Conservation (phyloP, 78 protist species). For the Trichosphaerium sp. region DNA sequence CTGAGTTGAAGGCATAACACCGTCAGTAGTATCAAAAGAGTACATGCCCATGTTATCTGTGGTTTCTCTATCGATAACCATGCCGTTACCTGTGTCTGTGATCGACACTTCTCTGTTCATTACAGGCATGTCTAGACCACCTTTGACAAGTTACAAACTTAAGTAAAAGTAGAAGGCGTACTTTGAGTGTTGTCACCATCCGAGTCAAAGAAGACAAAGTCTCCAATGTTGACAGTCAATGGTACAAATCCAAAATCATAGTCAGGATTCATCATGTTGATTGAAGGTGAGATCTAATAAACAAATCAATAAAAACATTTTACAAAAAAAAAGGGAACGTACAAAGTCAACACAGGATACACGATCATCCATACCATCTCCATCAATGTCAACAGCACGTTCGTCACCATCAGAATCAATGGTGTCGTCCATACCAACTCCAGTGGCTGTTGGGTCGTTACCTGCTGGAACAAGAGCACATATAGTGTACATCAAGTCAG, state of each 20-base stretch:
- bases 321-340: not conserved
- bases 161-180: no score
- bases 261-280: no score
- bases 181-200: not conserved
- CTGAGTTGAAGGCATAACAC: not conserved
- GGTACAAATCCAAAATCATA: slow-evolving; percentile 23
- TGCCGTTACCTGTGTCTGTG: not conserved
- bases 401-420: not conserved
- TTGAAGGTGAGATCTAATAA: not conserved
- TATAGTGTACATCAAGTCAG: no score
- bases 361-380: not conserved
- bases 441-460: no score
- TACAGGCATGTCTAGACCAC: slow-evolving; percentile 5
- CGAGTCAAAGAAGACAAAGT: not conserved
- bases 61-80: not conserved
- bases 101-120: not conserved
- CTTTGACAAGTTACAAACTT: no score
- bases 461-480: no score
- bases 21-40: no score
- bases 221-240: not conserved
- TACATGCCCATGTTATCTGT: slow-evolving; percentile 16
- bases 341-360: not conserved
- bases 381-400: not conserved
- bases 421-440: not conserved
- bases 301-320: no score